Evolutionary conservation across 2,329 filamentous ascomycete genomes (phyloP).

Genomic region (Trichoderma sp.): DNA sequence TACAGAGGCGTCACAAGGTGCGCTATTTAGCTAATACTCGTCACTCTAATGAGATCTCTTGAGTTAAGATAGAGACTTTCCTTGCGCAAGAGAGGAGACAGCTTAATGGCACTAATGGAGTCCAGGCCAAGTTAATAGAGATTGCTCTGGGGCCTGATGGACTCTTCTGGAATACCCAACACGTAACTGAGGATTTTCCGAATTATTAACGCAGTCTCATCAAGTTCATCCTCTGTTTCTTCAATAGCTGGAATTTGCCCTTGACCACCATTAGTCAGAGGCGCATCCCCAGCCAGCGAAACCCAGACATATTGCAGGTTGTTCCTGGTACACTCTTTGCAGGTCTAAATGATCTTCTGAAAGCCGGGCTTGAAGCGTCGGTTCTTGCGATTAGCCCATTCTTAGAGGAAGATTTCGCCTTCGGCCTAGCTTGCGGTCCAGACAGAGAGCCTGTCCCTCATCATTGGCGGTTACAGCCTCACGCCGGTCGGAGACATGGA

Average conservation of each 20-base stretch:
- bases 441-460: slow-evolving; percentile 65
- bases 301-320: neutral
- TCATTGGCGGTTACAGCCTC: slow-evolving; percentile 64
- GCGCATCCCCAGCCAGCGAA: neutral
- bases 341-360: neutral
- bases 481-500: slow-evolving; percentile 61
- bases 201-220: slow-evolving; percentile 40
- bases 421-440: neutral
- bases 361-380: neutral
- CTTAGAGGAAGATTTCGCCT: neutral
- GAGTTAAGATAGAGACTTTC: slow-evolving; percentile 64
- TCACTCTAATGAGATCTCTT: slow-evolving; percentile 68
- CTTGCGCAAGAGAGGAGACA: slow-evolving; percentile 69
- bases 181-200: slow-evolving; percentile 55
- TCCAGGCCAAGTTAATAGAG: slow-evolving; percentile 87
- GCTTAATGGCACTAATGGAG: slow-evolving; percentile 88
- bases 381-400: neutral
- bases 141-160: slow-evolving; percentile 62
- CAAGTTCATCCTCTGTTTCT: slow-evolving; percentile 34
- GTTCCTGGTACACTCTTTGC: slow-evolving; percentile 3
- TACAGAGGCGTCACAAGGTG: slow-evolving; percentile 16
- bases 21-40: slow-evolving; percentile 67
- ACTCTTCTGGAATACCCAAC: slow-evolving; percentile 58
- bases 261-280: neutral
- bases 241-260: neutral